These are phyloP conservation scores for Suhomyces sp. DNA, from an alignment of 805 yeast species.

Conservation along the genomic window DNA sequence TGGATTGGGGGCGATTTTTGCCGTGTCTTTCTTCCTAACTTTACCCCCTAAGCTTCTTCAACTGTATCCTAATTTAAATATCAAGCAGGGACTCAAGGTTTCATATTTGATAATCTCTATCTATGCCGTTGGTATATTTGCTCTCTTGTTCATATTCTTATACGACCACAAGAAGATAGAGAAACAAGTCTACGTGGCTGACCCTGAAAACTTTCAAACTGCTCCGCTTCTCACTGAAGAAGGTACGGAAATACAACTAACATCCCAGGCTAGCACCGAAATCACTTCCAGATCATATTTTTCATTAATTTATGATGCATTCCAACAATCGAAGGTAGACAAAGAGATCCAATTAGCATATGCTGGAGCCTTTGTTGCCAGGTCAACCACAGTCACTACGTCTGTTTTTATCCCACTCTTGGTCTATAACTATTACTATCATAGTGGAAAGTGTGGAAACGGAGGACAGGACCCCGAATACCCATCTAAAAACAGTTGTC, in stretches of 20 bases:
- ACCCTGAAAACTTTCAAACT: neutral
- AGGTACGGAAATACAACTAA: constrained; percentile 2
- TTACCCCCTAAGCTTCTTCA: constrained; percentile 52
- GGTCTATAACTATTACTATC: constrained; percentile 55
- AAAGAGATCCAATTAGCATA: constrained; percentile 43
- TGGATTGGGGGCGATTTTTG: constrained; percentile 67
- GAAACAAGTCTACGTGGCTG: no score
- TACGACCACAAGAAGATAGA: constrained; percentile 39
- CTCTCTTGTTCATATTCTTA: constrained; percentile 40
- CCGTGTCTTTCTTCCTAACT: constrained; percentile 55
- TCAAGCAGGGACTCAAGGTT: constrained; percentile 42
- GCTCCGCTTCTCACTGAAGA: constrained; percentile 19
- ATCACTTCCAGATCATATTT: neutral
- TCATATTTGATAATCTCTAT: constrained; percentile 52
- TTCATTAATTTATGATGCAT: neutral
- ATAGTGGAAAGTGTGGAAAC: constrained; percentile 47
- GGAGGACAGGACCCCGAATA: constrained; percentile 9
- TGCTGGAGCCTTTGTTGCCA: constrained; percentile 59
- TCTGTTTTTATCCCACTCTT: constrained; percentile 63
- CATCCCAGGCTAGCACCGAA: neutral
- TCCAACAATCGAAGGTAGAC: constrained; percentile 7
- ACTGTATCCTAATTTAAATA: constrained; percentile 33
- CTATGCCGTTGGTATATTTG: constrained; percentile 38
- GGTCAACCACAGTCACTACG: constrained; percentile 59
- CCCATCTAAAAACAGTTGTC: constrained; percentile 43